Evolutionary conservation across 129 eudicot genomes (phyloP), one percentile per base, ranked within the genome.

Genomic region (Centrapalus pauciflorus): DNA sequence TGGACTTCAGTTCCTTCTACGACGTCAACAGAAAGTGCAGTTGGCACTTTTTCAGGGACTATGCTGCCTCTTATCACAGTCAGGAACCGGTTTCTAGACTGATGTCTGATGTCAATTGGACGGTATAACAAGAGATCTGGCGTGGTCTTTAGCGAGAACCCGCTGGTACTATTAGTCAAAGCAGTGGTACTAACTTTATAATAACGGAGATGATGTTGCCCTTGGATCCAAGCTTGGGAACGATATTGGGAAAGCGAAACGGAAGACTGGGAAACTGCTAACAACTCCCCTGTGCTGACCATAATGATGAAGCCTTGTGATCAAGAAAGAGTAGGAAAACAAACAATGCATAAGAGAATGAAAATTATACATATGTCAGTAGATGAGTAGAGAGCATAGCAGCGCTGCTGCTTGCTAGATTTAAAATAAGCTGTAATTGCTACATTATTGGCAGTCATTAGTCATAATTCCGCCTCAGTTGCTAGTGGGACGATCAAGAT

Each of bases 1-100:
- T 75, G 71, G 45, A 79, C 21, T 34, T 81, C 83, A 5, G 68
- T 51, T 20, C 66, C 79, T 74, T 79, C 88, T 9, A 68, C 82
- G 43, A 82, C 75, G 52, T 76, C 71, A 56, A 80, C 80, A 5
- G 85, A 77, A 25, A 88, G 63, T 23, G 61, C 64, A 11, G 85
- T 76, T n/a, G 93, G 89, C n/a, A 74, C 71, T 73, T 59, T 76
- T 65, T 87, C 95, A 19, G 94, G 85, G 66, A 68, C 72, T 12
- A 82, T 78, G 48, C 81, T 62, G 52, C 81, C 80, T 63, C 77
- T 71, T 29, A 60, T 29, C n/a, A 48, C 71, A 55, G 66, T 55
- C 12, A 77, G 57, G 32, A 61, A 33, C 14, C 64, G 82, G 41
- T 70, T 79, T 69, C 29, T 67, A 16, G 38, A 78, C 56, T 57